phyloP scores from a whole-genome alignment of 2,329 filamentous ascomycete species.

The Parastagonospora nodorum region DNA sequence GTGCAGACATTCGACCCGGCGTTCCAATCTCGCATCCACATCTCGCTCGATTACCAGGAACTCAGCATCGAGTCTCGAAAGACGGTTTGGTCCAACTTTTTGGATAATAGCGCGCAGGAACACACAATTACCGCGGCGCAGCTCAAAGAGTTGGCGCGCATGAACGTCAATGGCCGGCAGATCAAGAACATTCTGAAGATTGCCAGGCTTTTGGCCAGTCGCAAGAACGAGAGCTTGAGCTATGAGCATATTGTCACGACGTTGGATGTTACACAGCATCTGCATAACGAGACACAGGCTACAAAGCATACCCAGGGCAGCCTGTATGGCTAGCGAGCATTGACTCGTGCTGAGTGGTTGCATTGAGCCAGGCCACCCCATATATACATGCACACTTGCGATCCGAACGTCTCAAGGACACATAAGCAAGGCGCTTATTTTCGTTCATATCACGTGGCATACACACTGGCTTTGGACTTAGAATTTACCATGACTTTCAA shows the following conservation, averaged over 20 bases:
- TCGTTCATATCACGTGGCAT: too few species aligned
- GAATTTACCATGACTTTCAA: too few species aligned
- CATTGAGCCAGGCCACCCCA: too few species aligned
- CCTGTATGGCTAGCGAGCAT: constrained; percentile 26
- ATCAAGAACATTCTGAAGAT: constrained; percentile 55
- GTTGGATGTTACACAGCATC: constrained; percentile 47
- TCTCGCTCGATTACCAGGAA: constrained; percentile 35
- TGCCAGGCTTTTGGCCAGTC: constrained; percentile 30
- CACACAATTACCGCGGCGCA: constrained; percentile 14
- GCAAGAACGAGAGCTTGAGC: constrained; percentile 33
- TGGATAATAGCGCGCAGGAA: constrained; percentile 38
- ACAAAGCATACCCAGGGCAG: constrained; percentile 35
- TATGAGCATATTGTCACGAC: constrained; percentile 42
- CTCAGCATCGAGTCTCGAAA: constrained; percentile 41
- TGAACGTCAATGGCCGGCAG: constrained; percentile 57
- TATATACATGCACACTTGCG: too few species aligned
- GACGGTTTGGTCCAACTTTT: constrained; percentile 40
- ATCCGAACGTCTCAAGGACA: too few species aligned
- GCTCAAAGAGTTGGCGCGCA: constrained; percentile 40
- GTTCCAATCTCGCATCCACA: constrained; percentile 40
- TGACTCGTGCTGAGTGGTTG: too few species aligned
- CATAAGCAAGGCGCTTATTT: too few species aligned
- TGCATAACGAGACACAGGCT: constrained; percentile 45
- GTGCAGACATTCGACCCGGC: constrained; percentile 39
- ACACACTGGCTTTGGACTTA: too few species aligned